Evolutionary conservation across 257 asterid genomes (phyloP).

Genomic region (Solanum bukasovii): DNA sequence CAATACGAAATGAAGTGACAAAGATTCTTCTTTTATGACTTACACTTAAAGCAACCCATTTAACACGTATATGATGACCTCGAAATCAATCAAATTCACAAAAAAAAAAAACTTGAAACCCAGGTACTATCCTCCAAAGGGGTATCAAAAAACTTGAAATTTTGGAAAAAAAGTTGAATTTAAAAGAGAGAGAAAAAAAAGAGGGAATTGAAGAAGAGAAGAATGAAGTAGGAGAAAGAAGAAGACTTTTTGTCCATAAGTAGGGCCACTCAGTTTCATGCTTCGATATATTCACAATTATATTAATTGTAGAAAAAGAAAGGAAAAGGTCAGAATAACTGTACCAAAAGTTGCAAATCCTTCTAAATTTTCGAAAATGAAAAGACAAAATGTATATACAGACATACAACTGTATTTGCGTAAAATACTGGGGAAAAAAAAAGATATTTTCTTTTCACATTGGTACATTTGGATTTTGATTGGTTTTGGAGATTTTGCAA

Average conservation of each 20-base stretch:
- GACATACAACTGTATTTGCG: not conserved
- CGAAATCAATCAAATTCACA: not conserved
- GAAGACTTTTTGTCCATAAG: not conserved
- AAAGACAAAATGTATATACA: not conserved
- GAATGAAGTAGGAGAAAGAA: not conserved
- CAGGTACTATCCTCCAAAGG: not conserved
- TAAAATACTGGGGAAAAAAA: not conserved
- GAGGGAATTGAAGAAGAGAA: not conserved
- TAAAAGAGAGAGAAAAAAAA: not conserved
- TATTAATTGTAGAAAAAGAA: not conserved
- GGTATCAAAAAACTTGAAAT: not conserved
- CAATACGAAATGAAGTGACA: not conserved
- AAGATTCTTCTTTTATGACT: not conserved
- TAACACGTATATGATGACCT: not conserved
- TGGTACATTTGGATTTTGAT: not conserved
- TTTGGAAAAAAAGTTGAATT: not conserved
- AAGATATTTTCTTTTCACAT: not conserved
- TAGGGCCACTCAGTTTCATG: not conserved
- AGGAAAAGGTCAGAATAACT: not conserved
- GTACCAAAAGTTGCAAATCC: not conserved
- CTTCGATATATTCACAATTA: not conserved
- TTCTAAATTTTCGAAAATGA: not conserved
- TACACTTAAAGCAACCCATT: not conserved
- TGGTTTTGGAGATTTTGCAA: not conserved
- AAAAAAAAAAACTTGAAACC: not conserved